Conservation (phyloP, 768 basidiomycete species). For the Boletus patriciae region DNA sequence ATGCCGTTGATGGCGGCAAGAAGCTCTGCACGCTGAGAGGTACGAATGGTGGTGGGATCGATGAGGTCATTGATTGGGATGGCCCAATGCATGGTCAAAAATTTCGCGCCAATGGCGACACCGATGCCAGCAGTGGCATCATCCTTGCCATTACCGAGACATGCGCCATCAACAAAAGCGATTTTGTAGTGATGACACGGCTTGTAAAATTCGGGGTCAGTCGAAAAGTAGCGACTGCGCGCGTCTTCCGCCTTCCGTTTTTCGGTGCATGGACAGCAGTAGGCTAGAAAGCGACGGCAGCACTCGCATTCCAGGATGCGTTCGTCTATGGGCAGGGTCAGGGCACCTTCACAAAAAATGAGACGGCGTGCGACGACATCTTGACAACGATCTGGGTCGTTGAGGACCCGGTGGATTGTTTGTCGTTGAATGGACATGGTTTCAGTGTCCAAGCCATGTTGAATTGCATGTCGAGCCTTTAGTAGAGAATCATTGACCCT, state of each 20-base stretch:
- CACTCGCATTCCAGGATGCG: conserved; percentile 1
- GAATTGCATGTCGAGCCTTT: no score
- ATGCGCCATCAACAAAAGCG: neutral
- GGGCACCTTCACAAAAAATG: neutral
- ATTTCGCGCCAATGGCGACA: conserved; percentile 17
- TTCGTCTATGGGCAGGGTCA: neutral
- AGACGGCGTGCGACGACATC: neutral
- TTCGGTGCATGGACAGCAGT: neutral
- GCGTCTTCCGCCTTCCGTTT: neutral
- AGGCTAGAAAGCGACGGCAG: neutral
- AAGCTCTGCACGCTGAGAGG: conserved; percentile 16
- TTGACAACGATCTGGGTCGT: neutral
- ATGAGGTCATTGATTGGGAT: conserved; percentile 21
- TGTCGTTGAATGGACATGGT: neutral
- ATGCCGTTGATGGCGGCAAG: neutral
- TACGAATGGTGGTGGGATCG: conserved; percentile 15
- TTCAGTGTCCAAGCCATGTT: neutral
- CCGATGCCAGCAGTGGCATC: conserved; percentile 29
- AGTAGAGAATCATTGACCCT: no score
- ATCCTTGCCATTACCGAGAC: conserved; percentile 5
- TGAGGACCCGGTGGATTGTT: neutral
- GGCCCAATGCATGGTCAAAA: conserved; percentile 12
- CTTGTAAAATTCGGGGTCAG: neutral
- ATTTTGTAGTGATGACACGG: conserved; percentile 18
- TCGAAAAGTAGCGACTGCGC: neutral